Base-by-base conservation (phyloP, 441 rosid species). In the Pelargonium cotyledonis region DNA sequence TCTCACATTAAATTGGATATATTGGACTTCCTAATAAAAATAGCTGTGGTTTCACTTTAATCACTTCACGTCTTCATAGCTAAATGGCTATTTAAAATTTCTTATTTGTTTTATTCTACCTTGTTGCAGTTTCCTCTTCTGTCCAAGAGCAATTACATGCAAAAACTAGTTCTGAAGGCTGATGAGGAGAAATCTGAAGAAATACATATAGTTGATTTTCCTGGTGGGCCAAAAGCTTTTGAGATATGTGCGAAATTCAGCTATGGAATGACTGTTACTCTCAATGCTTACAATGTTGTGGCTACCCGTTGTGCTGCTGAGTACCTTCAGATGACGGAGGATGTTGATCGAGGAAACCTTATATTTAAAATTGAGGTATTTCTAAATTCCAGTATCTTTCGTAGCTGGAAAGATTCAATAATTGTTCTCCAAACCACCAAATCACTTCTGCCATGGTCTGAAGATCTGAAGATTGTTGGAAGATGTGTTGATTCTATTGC, bases 241-340 rank as follows among this genome's bases (percentile, higher is more conserved):
- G 99, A 94, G 79, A 88, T 86, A 66, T 91, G 99, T 81, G 95
- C 97, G 0, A 93, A 93, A 77, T 95, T 92, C 80, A 92, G 99
- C 83, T 95, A 95, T 65, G 97, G 96, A 38, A 92, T 95, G 93
- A 89, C 79, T 0, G 96, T 95, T 21, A 92, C 91, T 1, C 91
- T 95, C 55, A 95, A 85, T 78, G 90, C 98, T 47, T 87, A 85
- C 81, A 89, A 90, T 75, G 92, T 95, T 65, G 90, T 86, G 8
- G 92, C 96, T 61, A 85, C 88, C 57, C 87, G 98, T 41, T 95
- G 99, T 60, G 98, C 96, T 0, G 97, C 99, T 3, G 92, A 91
- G 81, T 92, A 87, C 80, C 95, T 95, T 68, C 97, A 92, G 77
- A 92, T 95, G 99, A 87, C 85, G 6, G 99, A 92, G 78, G 90